These are phyloP conservation scores for Pharus latifolius DNA, from an alignment of 176 grass and related monocot species.

Conservation along the genomic window DNA sequence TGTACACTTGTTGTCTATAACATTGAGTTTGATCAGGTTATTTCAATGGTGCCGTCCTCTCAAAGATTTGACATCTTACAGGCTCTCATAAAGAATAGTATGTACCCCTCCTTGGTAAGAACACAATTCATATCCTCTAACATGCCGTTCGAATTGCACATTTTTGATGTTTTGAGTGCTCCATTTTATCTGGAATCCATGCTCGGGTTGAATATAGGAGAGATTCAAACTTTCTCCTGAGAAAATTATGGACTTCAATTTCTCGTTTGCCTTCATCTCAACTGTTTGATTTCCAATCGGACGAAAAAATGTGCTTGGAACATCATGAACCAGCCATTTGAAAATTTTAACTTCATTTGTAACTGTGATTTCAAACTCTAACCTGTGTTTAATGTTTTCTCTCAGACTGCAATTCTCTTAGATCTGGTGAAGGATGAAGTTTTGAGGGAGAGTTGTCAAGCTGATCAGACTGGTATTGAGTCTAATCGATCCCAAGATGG, in stretches of 20 bases:
- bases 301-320: background rate
- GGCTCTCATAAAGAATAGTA: slow-evolving; percentile 58
- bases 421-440: slow-evolving; percentile 67
- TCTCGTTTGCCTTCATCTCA: background rate
- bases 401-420: slow-evolving; percentile 77
- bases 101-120: slow-evolving; percentile 57
- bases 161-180: background rate
- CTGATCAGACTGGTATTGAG: slow-evolving; percentile 5
- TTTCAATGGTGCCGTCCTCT: slow-evolving; percentile 59
- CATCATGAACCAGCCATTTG: background rate
- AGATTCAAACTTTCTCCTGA: background rate
- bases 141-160: background rate
- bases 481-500: slow-evolving; percentile 8
- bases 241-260: background rate
- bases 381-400: slow-evolving; percentile 19
- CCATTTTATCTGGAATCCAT: background rate
- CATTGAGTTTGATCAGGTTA: slow-evolving; percentile 38
- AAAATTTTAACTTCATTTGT: background rate
- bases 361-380: background rate
- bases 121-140: slow-evolving; percentile 4
- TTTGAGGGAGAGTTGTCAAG: slow-evolving; percentile 22
- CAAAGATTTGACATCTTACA: slow-evolving; percentile 65
- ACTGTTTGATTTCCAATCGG: background rate
- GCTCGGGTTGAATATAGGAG: background rate
- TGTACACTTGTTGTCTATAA: background rate